phyloP scores from a whole-genome alignment of 306 rosid species.

The Citrullus amarus region DNA sequence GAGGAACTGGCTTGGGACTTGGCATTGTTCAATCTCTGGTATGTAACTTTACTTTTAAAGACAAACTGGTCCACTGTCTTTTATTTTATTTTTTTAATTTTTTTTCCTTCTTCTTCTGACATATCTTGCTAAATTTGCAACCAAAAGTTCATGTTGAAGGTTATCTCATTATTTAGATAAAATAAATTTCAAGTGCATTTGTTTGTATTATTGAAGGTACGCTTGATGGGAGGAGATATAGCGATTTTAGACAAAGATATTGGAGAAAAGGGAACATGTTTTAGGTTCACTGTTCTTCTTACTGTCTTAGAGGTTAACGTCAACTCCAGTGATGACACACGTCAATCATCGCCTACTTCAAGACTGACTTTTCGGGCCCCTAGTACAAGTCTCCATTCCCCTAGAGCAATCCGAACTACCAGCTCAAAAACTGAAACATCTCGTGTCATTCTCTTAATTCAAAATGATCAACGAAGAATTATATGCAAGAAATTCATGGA shows the following conservation, averaged over 20 bases:
- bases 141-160: neutral
- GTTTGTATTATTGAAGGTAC: conserved; percentile 30
- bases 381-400: conserved; percentile 23
- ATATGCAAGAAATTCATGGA: conserved; percentile 23
- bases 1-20: conserved; percentile 90
- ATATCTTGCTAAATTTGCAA: neutral
- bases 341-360: conserved; percentile 7
- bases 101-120: no score
- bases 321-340: conserved; percentile 8
- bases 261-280: conserved; percentile 56
- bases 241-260: conserved; percentile 52
- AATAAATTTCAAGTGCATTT: neutral
- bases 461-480: conserved; percentile 13
- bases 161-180: neutral
- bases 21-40: conserved; percentile 84
- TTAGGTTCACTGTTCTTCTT: conserved; percentile 53
- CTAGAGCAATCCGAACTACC: conserved; percentile 15
- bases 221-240: conserved; percentile 76
- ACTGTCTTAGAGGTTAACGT: conserved; percentile 21
- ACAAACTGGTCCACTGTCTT: neutral
- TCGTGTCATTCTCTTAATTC: conserved; percentile 20
- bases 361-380: neutral
- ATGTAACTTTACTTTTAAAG: conserved; percentile 6
- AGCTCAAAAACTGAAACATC: conserved; percentile 41
- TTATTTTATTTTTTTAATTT: neutral